Percentiles rank a stretch among this genome's conserved stretches.
These are phyloP conservation scores for Forsythia viridissima DNA, from an alignment of 257 asterid species.

Conservation along the genomic window DNA sequence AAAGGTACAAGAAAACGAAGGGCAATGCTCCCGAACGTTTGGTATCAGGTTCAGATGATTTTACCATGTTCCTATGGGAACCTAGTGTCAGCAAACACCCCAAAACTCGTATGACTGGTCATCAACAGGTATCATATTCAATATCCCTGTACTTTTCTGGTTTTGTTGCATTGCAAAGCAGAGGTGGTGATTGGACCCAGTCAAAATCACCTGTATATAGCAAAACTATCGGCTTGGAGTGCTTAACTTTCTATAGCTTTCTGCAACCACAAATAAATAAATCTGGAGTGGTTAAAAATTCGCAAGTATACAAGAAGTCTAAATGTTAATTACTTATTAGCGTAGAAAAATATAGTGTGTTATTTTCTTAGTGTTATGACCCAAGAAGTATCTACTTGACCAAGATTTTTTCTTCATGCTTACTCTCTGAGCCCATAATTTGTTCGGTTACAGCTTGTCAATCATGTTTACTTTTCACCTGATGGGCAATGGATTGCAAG, in stretches of 20 bases:
- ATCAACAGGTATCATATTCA: conserved; percentile 68
- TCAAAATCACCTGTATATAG: not conserved
- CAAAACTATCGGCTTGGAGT: not conserved
- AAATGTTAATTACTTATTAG: not conserved
- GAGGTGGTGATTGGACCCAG: not conserved
- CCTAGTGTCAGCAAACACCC: conserved; percentile 78
- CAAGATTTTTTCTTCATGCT: conserved; percentile 3
- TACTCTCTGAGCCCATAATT: conserved; percentile 3
- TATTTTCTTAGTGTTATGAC: not conserved
- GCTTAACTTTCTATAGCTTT: conserved; percentile 2
- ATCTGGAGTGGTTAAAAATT: not conserved
- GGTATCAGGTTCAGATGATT: conserved; percentile 97
- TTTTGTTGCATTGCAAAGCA: conserved; percentile 8
- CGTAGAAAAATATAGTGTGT: not conserved
- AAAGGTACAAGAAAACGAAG: conserved; percentile 77
- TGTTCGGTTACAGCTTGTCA: conserved; percentile 68
- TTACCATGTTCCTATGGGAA: conserved; percentile 95
- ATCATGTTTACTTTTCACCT: conserved; percentile 95
- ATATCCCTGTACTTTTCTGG: not conserved
- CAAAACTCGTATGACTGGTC: conserved; percentile 94
- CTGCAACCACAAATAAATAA: not conserved
- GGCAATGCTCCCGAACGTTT: conserved; percentile 80
- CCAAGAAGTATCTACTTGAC: not conserved
- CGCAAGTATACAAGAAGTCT: not conserved
- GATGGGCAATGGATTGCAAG: conserved; percentile 96